phyloP scores from a whole-genome alignment of 2,329 filamentous ascomycete genomes.

The Arthrobotrys sphaeroides region DNA sequence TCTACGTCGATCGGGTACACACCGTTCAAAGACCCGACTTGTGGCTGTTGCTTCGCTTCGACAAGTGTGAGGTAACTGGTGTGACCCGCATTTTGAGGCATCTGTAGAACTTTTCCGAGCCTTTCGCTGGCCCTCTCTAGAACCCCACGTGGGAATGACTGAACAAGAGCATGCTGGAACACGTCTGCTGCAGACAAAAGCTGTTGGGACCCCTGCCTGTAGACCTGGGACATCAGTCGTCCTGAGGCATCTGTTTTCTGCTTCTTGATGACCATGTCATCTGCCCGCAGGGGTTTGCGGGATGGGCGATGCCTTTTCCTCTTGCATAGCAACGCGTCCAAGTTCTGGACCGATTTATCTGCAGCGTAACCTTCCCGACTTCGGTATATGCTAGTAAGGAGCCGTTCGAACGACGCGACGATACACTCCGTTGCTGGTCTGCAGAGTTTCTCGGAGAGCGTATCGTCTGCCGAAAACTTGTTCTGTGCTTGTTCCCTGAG shows the following conservation, averaged over 20 bases:
- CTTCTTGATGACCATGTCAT: conserved; percentile 11
- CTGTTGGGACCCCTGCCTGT: conserved; percentile 38
- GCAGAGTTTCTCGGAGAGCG: conserved; percentile 8
- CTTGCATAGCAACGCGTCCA: conserved; percentile 25
- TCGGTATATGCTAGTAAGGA: conserved; percentile 43
- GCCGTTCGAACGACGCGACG: conserved; percentile 10
- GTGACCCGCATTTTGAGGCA: conserved; percentile 10
- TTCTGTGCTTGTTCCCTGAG: background rate
- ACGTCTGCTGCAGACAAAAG: conserved; percentile 34
- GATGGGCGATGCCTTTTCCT: conserved; percentile 23
- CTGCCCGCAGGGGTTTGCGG: background rate
- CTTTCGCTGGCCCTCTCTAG: conserved; percentile 27
- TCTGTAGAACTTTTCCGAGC: conserved; percentile 17
- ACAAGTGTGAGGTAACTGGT: conserved; percentile 30
- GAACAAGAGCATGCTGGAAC: conserved; percentile 43
- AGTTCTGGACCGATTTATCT: conserved; percentile 23
- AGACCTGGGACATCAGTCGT: conserved; percentile 12
- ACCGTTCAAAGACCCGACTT: background rate
- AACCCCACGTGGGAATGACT: conserved; percentile 30
- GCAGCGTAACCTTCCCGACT: conserved; percentile 47
- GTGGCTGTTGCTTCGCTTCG: conserved; percentile 26
- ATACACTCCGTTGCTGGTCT: conserved; percentile 20
- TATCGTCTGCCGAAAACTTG: conserved; percentile 40
- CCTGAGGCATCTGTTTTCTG: conserved; percentile 16
- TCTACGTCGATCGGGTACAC: background rate